Percentiles rank a stretch among this genome's conserved stretches.
These are phyloP conservation scores for Ambrosia hybrid DNA, from an alignment of 140 eudicot genomes.

Conservation along the genomic window DNA sequence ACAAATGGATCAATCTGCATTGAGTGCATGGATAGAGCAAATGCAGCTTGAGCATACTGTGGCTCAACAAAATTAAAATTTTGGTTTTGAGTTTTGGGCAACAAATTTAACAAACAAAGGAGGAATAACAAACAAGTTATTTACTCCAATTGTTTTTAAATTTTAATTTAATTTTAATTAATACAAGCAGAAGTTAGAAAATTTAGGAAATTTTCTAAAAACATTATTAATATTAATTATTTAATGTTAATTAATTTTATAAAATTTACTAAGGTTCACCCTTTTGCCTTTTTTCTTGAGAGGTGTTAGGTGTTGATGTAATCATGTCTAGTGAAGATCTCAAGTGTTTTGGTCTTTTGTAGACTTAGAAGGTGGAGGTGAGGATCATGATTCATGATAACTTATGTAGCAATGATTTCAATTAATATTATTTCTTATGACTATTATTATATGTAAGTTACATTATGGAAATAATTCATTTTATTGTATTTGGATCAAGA, in stretches of 20 bases:
- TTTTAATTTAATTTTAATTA: conserved; percentile 21
- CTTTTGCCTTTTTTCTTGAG: conserved; percentile 32
- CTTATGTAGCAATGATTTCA: conserved; percentile 42
- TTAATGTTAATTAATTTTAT: conserved; percentile 17
- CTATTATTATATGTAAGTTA: background rate
- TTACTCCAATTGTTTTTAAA: conserved; percentile 28
- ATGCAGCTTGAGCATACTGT: conserved; percentile 75
- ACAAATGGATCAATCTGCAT: conserved; percentile 49
- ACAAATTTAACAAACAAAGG: background rate
- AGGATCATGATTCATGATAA: conserved; percentile 41
- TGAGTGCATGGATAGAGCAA: conserved; percentile 69
- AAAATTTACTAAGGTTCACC: conserved; percentile 17
- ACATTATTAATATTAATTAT: conserved; percentile 16
- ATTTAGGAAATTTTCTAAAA: conserved; percentile 31
- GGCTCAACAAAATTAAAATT: conserved; percentile 45
- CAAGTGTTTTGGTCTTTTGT: conserved; percentile 32
- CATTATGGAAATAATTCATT: conserved; percentile 6
- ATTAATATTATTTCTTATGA: conserved; percentile 23
- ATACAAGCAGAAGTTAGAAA: conserved; percentile 36
- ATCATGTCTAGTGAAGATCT: conserved; percentile 34
- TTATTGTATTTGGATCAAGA: no score
- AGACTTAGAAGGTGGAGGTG: conserved; percentile 30
- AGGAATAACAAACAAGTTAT: conserved; percentile 15
- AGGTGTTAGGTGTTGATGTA: conserved; percentile 24
- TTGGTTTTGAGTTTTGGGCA: conserved; percentile 26